These are phyloP conservation scores for Toxoplasma gondii DNA, from an alignment of 169 alveolate genomes.

Conservation along the genomic window DNA sequence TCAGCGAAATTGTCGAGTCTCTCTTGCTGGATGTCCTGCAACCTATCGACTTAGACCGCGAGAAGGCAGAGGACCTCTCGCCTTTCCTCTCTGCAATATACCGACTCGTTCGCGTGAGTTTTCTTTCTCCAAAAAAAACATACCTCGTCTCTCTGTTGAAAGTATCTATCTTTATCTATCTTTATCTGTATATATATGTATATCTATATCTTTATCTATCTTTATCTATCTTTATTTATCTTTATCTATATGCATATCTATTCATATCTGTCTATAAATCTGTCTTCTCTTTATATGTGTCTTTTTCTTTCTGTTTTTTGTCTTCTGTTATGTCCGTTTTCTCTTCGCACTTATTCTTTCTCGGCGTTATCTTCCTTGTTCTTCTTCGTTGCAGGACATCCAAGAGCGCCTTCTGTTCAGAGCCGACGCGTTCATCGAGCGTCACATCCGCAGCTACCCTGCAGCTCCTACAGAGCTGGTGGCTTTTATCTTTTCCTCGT, in stretches of 20 bases:
- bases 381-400: not conserved
- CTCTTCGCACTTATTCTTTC: not conserved
- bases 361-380: not conserved
- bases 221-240: not conserved
- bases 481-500: not conserved
- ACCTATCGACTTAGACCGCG: not conserved
- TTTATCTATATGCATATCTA: not conserved
- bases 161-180: not conserved
- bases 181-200: not conserved
- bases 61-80: not conserved
- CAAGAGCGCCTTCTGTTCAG: constrained; percentile 4
- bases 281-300: too few species aligned
- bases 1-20: constrained; percentile 16
- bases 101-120: not conserved
- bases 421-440: not conserved
- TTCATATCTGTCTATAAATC: not conserved
- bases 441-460: not conserved
- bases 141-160: not conserved
- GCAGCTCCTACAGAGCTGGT: not conserved
- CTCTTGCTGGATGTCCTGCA: not conserved
- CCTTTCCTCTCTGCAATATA: not conserved
- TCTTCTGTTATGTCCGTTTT: not conserved
- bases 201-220: not conserved
- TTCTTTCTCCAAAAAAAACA: not conserved
- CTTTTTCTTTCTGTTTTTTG: too few species aligned